Percentiles rank a stretch among this genome's conserved stretches.
Evolutionary conservation across 257 asterid genomes (phyloP).

Genomic region (Solanum dulcamara): DNA sequence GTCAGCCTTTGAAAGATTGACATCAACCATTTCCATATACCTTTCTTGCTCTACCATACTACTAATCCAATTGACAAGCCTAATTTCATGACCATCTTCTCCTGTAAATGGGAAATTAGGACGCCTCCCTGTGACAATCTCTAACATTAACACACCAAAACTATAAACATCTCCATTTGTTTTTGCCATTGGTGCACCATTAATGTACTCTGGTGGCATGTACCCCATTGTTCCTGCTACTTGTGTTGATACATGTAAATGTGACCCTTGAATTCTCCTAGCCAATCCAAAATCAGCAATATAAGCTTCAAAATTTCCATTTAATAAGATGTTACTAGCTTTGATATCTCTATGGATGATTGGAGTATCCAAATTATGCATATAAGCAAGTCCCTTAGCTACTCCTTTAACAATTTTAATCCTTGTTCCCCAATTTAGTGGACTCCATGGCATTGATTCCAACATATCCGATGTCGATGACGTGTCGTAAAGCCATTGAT

Average conservation of each 20-base stretch:
- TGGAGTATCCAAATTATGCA: conserved; percentile 51
- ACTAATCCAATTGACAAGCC: conserved; percentile 51
- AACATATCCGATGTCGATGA: conserved; percentile 23
- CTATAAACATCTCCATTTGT: conserved; percentile 67
- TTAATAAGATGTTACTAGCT: conserved; percentile 56
- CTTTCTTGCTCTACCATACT: conserved; percentile 25
- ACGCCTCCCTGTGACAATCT: conserved; percentile 51
- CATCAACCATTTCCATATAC: conserved; percentile 61
- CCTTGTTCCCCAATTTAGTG: conserved; percentile 57
- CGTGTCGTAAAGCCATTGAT: conserved; percentile 81
- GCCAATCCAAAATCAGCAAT: conserved; percentile 91
- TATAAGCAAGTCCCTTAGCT: conserved; percentile 48
- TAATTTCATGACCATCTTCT: conserved; percentile 53
- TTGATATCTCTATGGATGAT: conserved; percentile 76
- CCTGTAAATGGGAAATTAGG: conserved; percentile 59
- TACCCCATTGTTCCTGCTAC: conserved; percentile 94
- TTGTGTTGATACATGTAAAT: conserved; percentile 76
- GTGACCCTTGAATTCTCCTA: conserved; percentile 47
- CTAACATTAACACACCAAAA: conserved; percentile 67
- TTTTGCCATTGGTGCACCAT: conserved; percentile 52
- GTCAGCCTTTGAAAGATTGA: conserved; percentile 21
- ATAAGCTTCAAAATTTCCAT: conserved; percentile 46
- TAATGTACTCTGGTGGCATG: conserved; percentile 79
- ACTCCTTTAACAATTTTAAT: conserved; percentile 44
- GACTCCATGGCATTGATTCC: conserved; percentile 6